Evolutionary conservation across 768 basidiomycete species (phyloP), one percentile per base, ranked within the genome.

Genomic region (Pilatotrama ljubarskyi): DNA sequence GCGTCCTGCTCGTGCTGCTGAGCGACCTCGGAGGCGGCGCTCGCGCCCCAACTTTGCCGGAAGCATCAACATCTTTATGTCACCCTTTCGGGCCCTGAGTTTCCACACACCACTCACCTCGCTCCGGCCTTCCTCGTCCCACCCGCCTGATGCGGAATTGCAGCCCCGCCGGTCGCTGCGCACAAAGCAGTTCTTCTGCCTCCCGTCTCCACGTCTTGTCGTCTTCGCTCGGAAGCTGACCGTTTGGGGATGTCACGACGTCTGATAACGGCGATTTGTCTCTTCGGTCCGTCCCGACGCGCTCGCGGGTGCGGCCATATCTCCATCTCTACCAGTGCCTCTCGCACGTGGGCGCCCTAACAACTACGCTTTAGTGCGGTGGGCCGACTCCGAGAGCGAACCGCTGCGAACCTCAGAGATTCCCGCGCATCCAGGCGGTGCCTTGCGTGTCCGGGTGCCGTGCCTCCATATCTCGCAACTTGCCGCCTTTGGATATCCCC

Each of bases 11-110:
- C 58, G 44, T 24, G 18, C 13, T 11, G 20, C 11, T 8, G 24
- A 18, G 17, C 49, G 38, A 17, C 48, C 20, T 18, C 26, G 13
- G 43, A 35, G 44, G 26, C 32, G 13, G 26, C 51, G 14, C 14
- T 25, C 24, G 41, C 44, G 17, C 36, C n/a, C 53, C 49, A 49
- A 41, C 59, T 25, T 41, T 55, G 44, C 51, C 18, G 41, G 61
- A 62, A 58, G 55, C 61, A 58, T 62, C 61, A 62, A 49, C 26
- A 56, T 24, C 35, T 24, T 62, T 58, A 58, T 62, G 61, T 62
- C 61, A 62, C 61, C 61, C 24, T 42, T 57, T 48, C 36, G 20
- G 38, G 55, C 51, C 61, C 55, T 52, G 51, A 40, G 55, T 62
- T 57, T 42, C 61, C 61, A 53, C 61, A 46, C 58, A 59, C 61